Percentiles rank a stretch among this genome's conserved stretches.
Conservation (phyloP, 352 stramenopile genomes). For the Phytophthora palmivora region DNA sequence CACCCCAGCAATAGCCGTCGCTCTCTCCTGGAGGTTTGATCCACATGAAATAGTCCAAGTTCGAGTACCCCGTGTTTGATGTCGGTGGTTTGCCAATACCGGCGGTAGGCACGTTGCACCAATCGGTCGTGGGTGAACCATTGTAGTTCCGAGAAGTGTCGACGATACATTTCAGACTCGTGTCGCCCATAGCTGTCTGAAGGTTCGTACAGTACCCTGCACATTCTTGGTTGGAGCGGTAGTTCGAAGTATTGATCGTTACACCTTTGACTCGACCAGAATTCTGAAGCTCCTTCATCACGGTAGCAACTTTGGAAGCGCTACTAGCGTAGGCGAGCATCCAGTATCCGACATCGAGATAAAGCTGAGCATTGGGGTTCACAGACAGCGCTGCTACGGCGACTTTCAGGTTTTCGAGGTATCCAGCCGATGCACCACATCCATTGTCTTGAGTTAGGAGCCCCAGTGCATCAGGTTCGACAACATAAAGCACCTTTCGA, state of each 20-base stretch:
- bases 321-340: slow-evolving; percentile 38
- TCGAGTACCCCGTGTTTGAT: slow-evolving; percentile 47
- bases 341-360: slow-evolving; percentile 77
- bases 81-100: slow-evolving; percentile 64
- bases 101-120: slow-evolving; percentile 71
- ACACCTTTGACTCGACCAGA: slow-evolving; percentile 63
- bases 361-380: slow-evolving; percentile 75
- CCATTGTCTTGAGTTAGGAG: slow-evolving; percentile 44
- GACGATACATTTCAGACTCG: slow-evolving; percentile 53
- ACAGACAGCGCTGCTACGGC: slow-evolving; percentile 51
- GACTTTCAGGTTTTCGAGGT: slow-evolving; percentile 57
- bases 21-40: slow-evolving; percentile 73
- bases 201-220: slow-evolving; percentile 60
- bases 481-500: slow-evolving; percentile 69
- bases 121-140: slow-evolving; percentile 45
- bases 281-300: slow-evolving; percentile 45
- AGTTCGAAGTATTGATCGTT: slow-evolving; percentile 84
- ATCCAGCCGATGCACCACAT: slow-evolving; percentile 52
- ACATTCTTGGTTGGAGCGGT: slow-evolving; percentile 59
- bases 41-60: slow-evolving; percentile 78
- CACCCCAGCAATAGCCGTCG: slow-evolving; percentile 59
- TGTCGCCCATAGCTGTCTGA: slow-evolving; percentile 49
- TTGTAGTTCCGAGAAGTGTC: slow-evolving; percentile 80
- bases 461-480: slow-evolving; percentile 70
- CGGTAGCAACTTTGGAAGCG: slow-evolving; percentile 32